These are phyloP conservation scores for Nasturtium officinale DNA, from an alignment of 345 rosid genomes.

Conservation along the genomic window DNA sequence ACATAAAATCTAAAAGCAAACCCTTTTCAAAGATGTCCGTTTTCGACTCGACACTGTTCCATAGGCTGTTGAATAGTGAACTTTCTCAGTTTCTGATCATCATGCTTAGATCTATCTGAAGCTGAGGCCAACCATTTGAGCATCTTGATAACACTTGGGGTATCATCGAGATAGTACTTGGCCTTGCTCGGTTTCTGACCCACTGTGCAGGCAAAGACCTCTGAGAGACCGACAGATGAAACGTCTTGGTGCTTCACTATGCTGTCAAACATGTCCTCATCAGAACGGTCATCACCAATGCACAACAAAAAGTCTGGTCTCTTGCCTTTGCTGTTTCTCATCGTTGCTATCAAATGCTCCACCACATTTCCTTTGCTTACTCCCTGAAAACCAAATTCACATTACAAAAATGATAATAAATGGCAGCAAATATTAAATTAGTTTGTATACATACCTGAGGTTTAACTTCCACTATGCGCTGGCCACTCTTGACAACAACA, in stretches of 20 bases:
- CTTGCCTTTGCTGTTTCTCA: constrained; percentile 50
- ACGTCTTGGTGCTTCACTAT: constrained; percentile 50
- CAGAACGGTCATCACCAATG: constrained; percentile 82
- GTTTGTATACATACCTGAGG: constrained; percentile 67
- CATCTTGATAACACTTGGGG: constrained; percentile 58
- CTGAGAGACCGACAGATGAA: constrained; percentile 46
- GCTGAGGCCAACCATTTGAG: constrained; percentile 58
- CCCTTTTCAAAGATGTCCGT: constrained; percentile 39
- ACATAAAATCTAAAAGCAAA: constrained; percentile 38
- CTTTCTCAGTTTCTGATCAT: constrained; percentile 25
- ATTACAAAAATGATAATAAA: constrained; percentile 5
- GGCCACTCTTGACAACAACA: constrained; percentile 83
- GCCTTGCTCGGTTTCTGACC: constrained; percentile 96
- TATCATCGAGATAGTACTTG: constrained; percentile 75
- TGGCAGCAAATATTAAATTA: background rate
- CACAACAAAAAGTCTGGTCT: constrained; percentile 74
- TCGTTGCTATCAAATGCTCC: constrained; percentile 60
- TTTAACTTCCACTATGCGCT: constrained; percentile 79
- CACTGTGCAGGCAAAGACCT: constrained; percentile 77
- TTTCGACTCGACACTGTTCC: constrained; percentile 35
- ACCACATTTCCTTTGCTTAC: constrained; percentile 76
- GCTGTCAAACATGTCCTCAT: constrained; percentile 87
- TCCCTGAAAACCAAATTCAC: constrained; percentile 50
- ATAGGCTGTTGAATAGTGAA: constrained; percentile 24
- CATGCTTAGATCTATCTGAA: constrained; percentile 33